Evolutionary conservation across 805 yeast species (phyloP).

Genomic region (Ogataea pignaliae): DNA sequence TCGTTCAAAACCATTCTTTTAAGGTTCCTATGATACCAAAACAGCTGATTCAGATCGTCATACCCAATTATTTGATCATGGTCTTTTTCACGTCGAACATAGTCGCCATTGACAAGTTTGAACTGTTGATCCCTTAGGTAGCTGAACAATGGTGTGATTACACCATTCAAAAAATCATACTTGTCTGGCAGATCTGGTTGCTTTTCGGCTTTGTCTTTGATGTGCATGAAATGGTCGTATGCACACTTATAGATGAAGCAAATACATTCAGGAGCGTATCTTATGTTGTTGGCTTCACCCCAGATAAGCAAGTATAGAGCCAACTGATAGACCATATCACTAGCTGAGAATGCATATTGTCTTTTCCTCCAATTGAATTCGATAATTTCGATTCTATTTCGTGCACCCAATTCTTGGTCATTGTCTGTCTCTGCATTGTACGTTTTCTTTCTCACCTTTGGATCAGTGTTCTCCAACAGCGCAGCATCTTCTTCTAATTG

Average conservation of each 20-base stretch:
- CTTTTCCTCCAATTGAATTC: slow-evolving; percentile 74
- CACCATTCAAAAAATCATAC: slow-evolving; percentile 32
- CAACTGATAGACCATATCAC: slow-evolving; percentile 60
- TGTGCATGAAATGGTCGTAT: slow-evolving; percentile 40
- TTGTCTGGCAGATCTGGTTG: slow-evolving; percentile 10
- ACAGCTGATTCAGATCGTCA: slow-evolving; percentile 49
- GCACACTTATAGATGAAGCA: slow-evolving; percentile 59
- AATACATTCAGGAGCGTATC: slow-evolving; percentile 45
- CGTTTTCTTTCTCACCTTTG: slow-evolving; percentile 39
- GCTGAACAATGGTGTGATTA: slow-evolving; percentile 47
- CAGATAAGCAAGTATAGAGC: slow-evolving; percentile 61
- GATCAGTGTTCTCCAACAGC: slow-evolving; percentile 52
- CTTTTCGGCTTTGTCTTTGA: slow-evolving; percentile 22
- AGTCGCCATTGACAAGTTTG: slow-evolving; percentile 48
- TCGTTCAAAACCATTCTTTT: slow-evolving; percentile 31
- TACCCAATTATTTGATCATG: slow-evolving; percentile 57
- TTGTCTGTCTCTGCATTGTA: slow-evolving; percentile 34
- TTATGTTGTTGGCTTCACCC: slow-evolving; percentile 73
- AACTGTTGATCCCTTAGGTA: slow-evolving; percentile 68
- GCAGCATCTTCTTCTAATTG: slow-evolving; percentile 73
- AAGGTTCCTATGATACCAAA: slow-evolving; percentile 42
- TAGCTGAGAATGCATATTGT: slow-evolving; percentile 51
- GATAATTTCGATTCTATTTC: slow-evolving; percentile 56
- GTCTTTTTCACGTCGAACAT: slow-evolving; percentile 63
- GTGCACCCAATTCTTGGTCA: slow-evolving; percentile 6